Evolutionary conservation across 2,329 filamentous ascomycete genomes (phyloP).

Genomic region (Botrytis squamosa): DNA sequence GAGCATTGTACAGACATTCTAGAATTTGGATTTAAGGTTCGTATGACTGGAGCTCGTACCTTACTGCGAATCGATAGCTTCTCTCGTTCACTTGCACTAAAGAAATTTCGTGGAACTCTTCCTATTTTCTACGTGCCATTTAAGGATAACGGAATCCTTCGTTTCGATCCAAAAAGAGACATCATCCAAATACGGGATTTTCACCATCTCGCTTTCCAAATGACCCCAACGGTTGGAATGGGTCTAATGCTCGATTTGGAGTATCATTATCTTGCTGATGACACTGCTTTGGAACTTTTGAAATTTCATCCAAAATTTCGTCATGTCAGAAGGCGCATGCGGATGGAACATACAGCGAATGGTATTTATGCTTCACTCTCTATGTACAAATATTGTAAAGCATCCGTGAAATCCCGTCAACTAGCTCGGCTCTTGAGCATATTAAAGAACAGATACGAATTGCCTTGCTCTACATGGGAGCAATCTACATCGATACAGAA

Average conservation of each 20-base stretch:
- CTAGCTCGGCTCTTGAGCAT: not conserved
- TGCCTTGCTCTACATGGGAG: not conserved
- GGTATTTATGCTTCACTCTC: too few relatives aligned
- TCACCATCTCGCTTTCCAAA: not conserved
- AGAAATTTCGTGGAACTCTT: not conserved
- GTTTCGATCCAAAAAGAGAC: not conserved
- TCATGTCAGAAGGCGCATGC: not conserved
- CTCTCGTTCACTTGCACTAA: not conserved
- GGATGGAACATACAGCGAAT: too few relatives aligned
- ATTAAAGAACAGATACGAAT: not conserved
- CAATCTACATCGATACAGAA: not conserved
- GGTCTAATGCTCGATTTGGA: not conserved
- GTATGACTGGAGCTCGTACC: not conserved
- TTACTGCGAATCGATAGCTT: not conserved
- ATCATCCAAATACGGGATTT: not conserved
- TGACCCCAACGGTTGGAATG: not conserved
- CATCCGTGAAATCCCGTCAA: too few relatives aligned
- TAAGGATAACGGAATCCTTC: not conserved
- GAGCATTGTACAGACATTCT: not conserved
- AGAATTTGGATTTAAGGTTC: not conserved
- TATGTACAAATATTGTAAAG: too few relatives aligned
- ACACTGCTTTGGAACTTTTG: not conserved
- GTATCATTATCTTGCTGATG: fast-evolving
- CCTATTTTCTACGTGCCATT: not conserved
- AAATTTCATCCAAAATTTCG: not conserved